A percentile compares a stretch with the other conserved stretches of the same genome.
Evolutionary conservation across 805 yeast species (phyloP).

Genomic region (Candida silvatica): DNA sequence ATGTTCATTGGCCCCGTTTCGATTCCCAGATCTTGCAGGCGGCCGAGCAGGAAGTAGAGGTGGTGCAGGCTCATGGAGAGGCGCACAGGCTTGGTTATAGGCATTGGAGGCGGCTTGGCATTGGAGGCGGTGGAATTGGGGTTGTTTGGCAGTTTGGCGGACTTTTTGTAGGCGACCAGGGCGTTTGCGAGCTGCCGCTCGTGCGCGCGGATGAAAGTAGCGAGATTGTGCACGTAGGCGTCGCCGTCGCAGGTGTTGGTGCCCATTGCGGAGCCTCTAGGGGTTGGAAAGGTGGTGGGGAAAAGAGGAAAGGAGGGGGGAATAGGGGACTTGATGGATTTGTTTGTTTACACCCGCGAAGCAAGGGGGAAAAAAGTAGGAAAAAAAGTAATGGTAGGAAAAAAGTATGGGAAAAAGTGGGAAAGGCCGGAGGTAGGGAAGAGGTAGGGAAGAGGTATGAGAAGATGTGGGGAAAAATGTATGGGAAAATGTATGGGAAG

Average conservation of each 20-base stretch:
- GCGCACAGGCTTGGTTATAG: conserved; percentile 38
- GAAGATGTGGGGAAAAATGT: too few relatives aligned
- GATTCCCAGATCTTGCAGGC: conserved; percentile 39
- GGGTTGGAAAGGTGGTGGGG: too few relatives aligned
- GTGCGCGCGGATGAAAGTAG: conserved; percentile 44
- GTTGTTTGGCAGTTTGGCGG: conserved; percentile 5
- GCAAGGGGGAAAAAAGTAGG: too few relatives aligned
- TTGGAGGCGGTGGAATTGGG: conserved; percentile 8
- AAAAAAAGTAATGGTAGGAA: too few relatives aligned
- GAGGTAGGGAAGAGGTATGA: too few relatives aligned
- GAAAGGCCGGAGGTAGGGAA: too few relatives aligned
- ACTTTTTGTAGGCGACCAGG: conserved; percentile 33
- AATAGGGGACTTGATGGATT: too few relatives aligned
- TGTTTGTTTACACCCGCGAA: too few relatives aligned
- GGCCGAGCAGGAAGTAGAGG: conserved; percentile 50
- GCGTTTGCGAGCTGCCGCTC: conserved; percentile 56
- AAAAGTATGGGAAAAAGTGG: too few relatives aligned
- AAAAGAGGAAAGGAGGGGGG: too few relatives aligned
- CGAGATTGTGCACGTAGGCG: conserved; percentile 43
- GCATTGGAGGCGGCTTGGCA: background rate
- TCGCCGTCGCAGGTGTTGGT: conserved; percentile 43
- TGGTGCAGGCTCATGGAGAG: conserved; percentile 56
- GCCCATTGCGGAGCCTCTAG: too few relatives aligned
- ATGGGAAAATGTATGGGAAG: too few relatives aligned
- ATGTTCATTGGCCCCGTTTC: conserved; percentile 56